phyloP scores from a whole-genome alignment of 2,329 filamentous ascomycete species.

The Ophiostoma montium region DNA sequence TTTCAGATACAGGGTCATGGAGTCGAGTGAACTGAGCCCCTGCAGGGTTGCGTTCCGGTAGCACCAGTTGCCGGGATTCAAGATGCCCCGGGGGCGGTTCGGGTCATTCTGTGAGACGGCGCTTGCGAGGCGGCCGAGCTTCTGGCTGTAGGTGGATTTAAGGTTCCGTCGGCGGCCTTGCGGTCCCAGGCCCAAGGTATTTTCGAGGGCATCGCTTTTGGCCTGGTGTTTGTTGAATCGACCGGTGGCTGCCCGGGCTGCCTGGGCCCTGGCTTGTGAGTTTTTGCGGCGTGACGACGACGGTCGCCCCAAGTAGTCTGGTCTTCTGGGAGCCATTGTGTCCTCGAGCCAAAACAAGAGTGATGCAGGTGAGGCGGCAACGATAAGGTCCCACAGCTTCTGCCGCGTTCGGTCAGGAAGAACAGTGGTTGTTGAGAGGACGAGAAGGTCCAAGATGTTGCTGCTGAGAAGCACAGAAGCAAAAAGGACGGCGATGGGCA shows the following conservation, averaged over 20 bases:
- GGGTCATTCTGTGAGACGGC: constrained; percentile 5
- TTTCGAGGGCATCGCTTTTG: neutral
- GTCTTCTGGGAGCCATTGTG: constrained; percentile 32
- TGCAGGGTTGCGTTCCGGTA: constrained; percentile 96
- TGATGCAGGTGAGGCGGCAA: constrained; percentile 40
- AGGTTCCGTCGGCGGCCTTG: constrained; percentile 19
- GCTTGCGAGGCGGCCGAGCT: neutral
- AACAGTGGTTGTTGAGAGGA: constrained; percentile 19
- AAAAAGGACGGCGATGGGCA: constrained; percentile 22
- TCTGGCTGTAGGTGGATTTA: neutral
- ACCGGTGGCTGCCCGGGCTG: too few relatives aligned
- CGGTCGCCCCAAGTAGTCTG: too few relatives aligned
- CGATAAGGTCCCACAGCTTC: constrained; percentile 43
- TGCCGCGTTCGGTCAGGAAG: constrained; percentile 21
- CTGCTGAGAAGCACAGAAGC: constrained; percentile 23
- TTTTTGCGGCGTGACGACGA: neutral
- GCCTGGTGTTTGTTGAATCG: neutral
- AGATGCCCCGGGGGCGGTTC: constrained; percentile 51
- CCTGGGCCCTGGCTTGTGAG: too few relatives aligned
- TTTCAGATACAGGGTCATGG: constrained; percentile 52
- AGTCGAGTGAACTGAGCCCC: constrained; percentile 60
- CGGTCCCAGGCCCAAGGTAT: constrained; percentile 13
- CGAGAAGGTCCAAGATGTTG: constrained; percentile 12
- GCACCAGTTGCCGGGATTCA: constrained; percentile 90
- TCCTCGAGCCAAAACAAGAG: constrained; percentile 27